Conservation (phyloP, 1,284 basidiomycete species). For the Cryptococcus depauperatus region DNA sequence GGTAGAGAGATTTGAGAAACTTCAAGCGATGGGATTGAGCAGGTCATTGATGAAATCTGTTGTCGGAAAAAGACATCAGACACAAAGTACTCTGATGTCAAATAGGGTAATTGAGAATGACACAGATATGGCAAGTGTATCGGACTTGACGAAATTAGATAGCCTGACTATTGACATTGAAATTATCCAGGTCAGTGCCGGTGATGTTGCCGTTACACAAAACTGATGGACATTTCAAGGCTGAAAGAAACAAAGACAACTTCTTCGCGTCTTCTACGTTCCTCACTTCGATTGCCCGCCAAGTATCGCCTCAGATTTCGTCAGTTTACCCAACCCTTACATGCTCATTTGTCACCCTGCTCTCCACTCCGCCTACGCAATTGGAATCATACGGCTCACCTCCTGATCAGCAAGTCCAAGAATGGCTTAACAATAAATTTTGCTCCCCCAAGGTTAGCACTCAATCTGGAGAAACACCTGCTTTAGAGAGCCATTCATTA, state of each 20-base stretch:
- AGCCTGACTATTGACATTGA: slow-evolving; percentile 14
- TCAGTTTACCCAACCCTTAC: slow-evolving; percentile 1
- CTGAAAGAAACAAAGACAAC: slow-evolving; percentile 21
- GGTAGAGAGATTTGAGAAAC: slow-evolving; percentile 14
- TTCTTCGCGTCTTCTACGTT: slow-evolving; percentile 29
- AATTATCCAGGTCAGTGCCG: slow-evolving; percentile 11
- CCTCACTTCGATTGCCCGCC: slow-evolving; percentile 23
- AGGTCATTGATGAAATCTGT: slow-evolving; percentile 12
- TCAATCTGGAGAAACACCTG: not conserved
- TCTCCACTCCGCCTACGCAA: slow-evolving; percentile 15
- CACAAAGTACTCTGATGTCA: no score
- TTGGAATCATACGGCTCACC: slow-evolving; percentile 17
- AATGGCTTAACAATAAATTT: slow-evolving; percentile 35
- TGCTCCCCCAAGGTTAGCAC: not conserved
- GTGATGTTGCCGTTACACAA: no score
- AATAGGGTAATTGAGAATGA: not conserved
- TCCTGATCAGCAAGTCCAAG: slow-evolving; percentile 14
- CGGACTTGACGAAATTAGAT: slow-evolving; percentile 6
- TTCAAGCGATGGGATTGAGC: slow-evolving; percentile 26
- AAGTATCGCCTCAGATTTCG: slow-evolving; percentile 21
- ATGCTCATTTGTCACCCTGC: slow-evolving; percentile 13
- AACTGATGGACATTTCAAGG: slow-evolving; percentile 5
- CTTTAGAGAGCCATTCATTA: slow-evolving; percentile 6
- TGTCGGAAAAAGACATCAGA: no score
- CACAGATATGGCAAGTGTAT: not conserved